phyloP scores from a whole-genome alignment of 306 rosid species.

The Sindora glabra region DNA sequence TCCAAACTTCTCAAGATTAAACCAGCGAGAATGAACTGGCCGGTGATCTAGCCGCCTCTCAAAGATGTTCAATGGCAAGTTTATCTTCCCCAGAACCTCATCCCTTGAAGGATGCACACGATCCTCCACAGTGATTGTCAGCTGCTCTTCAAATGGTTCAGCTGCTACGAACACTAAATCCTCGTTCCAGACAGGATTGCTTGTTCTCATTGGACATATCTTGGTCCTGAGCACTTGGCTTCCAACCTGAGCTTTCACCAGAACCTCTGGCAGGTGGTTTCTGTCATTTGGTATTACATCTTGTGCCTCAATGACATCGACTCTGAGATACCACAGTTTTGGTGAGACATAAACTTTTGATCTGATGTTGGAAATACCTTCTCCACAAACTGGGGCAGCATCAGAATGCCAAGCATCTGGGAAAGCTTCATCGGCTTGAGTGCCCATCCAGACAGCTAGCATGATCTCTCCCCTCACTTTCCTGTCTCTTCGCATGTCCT shows the following conservation, averaged over 20 bases:
- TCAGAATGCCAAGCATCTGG: slow-evolving; percentile 95
- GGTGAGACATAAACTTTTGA: slow-evolving; percentile 97
- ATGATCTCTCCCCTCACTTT: slow-evolving; percentile 79
- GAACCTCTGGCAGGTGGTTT: slow-evolving; percentile 59
- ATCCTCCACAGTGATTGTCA: slow-evolving; percentile 64
- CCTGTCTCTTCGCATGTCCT: slow-evolving; percentile 61
- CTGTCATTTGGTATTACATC: slow-evolving; percentile 71
- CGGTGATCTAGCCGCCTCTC: slow-evolving; percentile 81
- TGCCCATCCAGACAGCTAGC: slow-evolving; percentile 98
- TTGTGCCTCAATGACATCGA: slow-evolving; percentile 84
- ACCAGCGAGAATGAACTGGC: slow-evolving; percentile 83
- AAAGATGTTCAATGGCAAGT: slow-evolving; percentile 53
- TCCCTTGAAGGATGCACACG: slow-evolving; percentile 64
- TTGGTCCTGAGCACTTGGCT: slow-evolving; percentile 68
- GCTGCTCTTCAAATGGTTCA: slow-evolving; percentile 89
- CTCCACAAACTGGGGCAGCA: slow-evolving; percentile 75
- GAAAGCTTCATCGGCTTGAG: slow-evolving; percentile 94
- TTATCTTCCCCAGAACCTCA: slow-evolving; percentile 69
- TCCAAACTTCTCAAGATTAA: slow-evolving; percentile 77
- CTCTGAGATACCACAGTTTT: slow-evolving; percentile 84
- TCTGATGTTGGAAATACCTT: slow-evolving; percentile 67
- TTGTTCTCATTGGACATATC: slow-evolving; percentile 47
- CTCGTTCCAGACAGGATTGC: slow-evolving; percentile 80
- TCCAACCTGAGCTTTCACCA: slow-evolving; percentile 82
- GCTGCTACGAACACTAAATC: slow-evolving; percentile 87